Percentiles rank a stretch among this genome's conserved stretches.
Conservation (phyloP, 192 early-diverging fungal species). For the Gigaspora rosea region DNA sequence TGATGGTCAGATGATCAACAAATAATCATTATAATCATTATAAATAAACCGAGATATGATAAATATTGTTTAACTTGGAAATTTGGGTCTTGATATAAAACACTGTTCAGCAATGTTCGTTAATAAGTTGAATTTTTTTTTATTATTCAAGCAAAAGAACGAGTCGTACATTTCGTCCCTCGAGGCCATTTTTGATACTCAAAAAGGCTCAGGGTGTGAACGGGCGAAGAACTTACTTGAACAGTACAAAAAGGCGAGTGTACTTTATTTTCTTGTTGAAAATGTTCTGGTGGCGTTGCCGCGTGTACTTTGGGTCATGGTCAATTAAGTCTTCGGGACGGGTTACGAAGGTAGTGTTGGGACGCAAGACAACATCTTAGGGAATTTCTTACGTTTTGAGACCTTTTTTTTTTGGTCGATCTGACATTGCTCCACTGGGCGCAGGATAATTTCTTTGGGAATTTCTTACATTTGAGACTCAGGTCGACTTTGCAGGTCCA, state of each 20-base stretch:
- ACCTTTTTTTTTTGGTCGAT: no score
- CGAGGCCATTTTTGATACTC: neutral
- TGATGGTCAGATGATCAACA: no score
- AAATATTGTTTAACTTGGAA: no score
- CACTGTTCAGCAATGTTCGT: no score
- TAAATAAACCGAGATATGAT: no score
- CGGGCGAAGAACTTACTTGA: slow-evolving; percentile 6
- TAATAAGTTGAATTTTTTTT: no score
- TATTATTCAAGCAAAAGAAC: slow-evolving; percentile 23
- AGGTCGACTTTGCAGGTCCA: neutral
- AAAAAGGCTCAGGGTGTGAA: slow-evolving; percentile 22
- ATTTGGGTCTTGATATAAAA: no score
- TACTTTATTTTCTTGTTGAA: neutral
- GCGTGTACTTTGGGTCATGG: slow-evolving; percentile 14
- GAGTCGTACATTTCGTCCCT: slow-evolving; percentile 23
- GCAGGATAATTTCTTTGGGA: neutral
- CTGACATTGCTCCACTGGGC: no score
- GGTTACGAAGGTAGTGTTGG: slow-evolving; percentile 10
- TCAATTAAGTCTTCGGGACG: slow-evolving; percentile 23
- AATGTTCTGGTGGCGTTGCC: slow-evolving; percentile 9
- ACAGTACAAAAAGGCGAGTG: slow-evolving; percentile 2
- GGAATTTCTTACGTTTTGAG: slow-evolving; percentile 10
- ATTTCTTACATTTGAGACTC: slow-evolving; percentile 19
- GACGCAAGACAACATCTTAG: slow-evolving; percentile 14
- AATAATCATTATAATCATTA: no score